Percentiles rank a stretch among this genome's conserved stretches.
Evolutionary conservation across 345 rosid species (phyloP).

Genomic region (Aurinia saxatilis): DNA sequence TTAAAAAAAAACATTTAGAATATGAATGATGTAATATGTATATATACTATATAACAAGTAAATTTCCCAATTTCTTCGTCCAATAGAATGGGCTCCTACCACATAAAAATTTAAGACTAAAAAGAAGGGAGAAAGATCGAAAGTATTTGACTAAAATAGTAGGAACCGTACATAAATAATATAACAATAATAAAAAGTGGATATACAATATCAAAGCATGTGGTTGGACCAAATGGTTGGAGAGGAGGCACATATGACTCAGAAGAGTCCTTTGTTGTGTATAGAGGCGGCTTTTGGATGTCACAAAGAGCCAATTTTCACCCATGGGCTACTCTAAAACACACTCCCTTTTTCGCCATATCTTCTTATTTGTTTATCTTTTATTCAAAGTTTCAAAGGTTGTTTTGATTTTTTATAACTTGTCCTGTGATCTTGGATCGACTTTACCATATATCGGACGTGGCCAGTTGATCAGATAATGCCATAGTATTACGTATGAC

Average conservation of each 20-base stretch:
- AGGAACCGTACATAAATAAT: slow-evolving; percentile 1
- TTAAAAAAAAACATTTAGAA: not conserved
- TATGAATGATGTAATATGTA: not conserved
- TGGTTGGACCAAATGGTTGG: slow-evolving; percentile 30
- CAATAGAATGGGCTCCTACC: not conserved
- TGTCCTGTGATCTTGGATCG: not conserved
- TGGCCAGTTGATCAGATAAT: not conserved
- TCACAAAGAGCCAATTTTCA: slow-evolving; percentile 39
- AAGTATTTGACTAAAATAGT: not conserved
- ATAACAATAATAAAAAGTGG: not conserved
- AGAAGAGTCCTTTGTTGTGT: not conserved
- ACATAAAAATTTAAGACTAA: not conserved
- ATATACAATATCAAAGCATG: slow-evolving; percentile 4
- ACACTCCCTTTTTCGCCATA: slow-evolving; percentile 11
- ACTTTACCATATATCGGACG: not conserved
- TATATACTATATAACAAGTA: not conserved
- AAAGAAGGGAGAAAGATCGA: not conserved
- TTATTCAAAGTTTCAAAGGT: not conserved
- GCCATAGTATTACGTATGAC: no score
- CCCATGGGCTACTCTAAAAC: not conserved
- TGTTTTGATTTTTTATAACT: not conserved
- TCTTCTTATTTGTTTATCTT: not conserved
- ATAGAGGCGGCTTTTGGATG: slow-evolving; percentile 53
- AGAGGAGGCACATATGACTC: slow-evolving; percentile 17
- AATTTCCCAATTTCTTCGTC: not conserved